Conservation (phyloP, 2,329 filamentous ascomycete species). For the Sporothrix luriei region DNA sequence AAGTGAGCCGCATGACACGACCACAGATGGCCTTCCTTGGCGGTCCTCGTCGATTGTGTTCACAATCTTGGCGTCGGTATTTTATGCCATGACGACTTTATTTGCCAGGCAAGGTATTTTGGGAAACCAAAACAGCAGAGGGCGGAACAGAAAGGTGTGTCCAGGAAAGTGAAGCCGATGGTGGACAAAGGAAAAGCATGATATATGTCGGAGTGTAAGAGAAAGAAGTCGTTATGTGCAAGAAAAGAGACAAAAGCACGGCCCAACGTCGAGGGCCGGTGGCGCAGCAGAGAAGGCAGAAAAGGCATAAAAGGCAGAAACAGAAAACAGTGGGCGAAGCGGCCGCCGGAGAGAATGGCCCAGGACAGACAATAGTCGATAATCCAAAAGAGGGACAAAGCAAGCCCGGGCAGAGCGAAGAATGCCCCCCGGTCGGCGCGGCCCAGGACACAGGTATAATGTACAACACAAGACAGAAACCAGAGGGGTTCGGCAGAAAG, state of each 20-base stretch:
- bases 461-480: not conserved
- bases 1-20: not conserved
- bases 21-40: not conserved
- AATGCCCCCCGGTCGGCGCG: not conserved
- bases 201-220: conserved; percentile 20
- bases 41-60: not conserved
- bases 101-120: too few species aligned
- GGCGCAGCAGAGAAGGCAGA: not conserved
- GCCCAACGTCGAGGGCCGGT: not conserved
- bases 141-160: not conserved
- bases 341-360: not conserved
- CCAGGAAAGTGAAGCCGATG: not conserved
- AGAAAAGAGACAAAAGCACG: not conserved
- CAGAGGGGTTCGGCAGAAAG: not conserved
- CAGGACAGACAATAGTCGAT: not conserved
- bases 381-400: not conserved
- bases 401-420: not conserved
- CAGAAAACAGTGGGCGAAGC: not conserved
- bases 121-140: not conserved
- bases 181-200: conserved; percentile 16
- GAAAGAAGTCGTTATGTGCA: conserved; percentile 27
- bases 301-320: conserved; percentile 16
- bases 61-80: not conserved
- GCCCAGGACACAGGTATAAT: conserved; percentile 17
- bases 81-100: too few species aligned